Evolutionary conservation across 1,139 yeast genomes (phyloP).

Genomic region (Suzukiozyma palmioleophila): DNA sequence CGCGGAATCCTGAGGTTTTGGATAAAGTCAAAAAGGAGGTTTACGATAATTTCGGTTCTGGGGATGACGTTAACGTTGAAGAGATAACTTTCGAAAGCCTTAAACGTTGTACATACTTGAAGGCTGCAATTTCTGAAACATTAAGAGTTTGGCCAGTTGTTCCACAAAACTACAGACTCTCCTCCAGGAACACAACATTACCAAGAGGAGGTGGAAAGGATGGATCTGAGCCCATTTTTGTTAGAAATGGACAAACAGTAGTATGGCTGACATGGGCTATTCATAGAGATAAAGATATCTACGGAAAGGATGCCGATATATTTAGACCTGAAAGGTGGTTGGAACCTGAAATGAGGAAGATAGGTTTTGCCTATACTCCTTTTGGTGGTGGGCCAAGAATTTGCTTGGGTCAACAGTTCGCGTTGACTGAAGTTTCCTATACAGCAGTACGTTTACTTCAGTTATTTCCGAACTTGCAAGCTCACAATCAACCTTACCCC

Average conservation of each 20-base stretch:
- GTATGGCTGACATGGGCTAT: slow-evolving; percentile 37
- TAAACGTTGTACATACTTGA: slow-evolving; percentile 40
- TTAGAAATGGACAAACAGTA: slow-evolving; percentile 41
- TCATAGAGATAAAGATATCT: slow-evolving; percentile 39
- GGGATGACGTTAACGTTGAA: slow-evolving; percentile 15
- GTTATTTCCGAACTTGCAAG: slow-evolving; percentile 10
- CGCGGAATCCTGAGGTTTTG: slow-evolving; percentile 20
- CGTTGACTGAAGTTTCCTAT: slow-evolving; percentile 33
- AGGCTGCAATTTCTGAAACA: slow-evolving; percentile 44
- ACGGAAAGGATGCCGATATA: slow-evolving; percentile 43
- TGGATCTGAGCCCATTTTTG: slow-evolving; percentile 36
- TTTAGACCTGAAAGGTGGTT: slow-evolving; percentile 50
- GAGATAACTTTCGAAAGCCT: slow-evolving; percentile 43
- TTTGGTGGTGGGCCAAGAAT: slow-evolving; percentile 33
- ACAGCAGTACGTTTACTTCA: slow-evolving; percentile 30
- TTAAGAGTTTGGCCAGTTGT: slow-evolving; percentile 53
- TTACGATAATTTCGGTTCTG: slow-evolving; percentile 18
- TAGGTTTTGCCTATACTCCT: slow-evolving; percentile 33
- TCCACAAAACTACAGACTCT: slow-evolving; percentile 44
- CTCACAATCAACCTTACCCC: slow-evolving; percentile 14
- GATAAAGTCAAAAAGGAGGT: slow-evolving; percentile 19
- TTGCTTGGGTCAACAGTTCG: slow-evolving; percentile 36
- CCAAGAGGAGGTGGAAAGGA: slow-evolving; percentile 51
- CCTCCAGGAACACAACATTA: slow-evolving; percentile 38
- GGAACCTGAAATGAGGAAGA: slow-evolving; percentile 18